Evolutionary conservation across 139 green algal species (phyloP).

Genomic region (Chlamydomonas asymmetrica): DNA sequence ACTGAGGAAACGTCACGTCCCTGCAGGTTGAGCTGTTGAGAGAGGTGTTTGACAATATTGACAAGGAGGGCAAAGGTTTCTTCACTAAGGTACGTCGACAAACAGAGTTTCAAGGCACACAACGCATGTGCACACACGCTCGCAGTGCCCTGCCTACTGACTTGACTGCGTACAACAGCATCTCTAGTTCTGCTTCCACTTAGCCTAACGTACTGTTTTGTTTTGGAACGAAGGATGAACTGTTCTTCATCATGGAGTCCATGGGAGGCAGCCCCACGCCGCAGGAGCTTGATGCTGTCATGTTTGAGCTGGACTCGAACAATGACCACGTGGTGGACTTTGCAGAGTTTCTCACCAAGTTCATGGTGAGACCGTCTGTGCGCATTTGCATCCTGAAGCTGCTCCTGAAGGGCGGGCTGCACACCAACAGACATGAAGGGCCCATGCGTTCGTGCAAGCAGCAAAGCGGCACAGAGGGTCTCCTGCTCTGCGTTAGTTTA

Average conservation of each 20-base stretch:
- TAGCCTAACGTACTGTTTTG: too few species aligned
- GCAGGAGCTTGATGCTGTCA: constrained; percentile 18
- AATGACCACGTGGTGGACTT: constrained; percentile 27
- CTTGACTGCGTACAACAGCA: too few species aligned
- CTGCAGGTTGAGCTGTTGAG: constrained; percentile 27
- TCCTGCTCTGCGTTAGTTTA: too few species aligned
- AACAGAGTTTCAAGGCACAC: neutral
- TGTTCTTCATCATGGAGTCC: constrained; percentile 27
- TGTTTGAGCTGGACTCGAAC: constrained; percentile 30
- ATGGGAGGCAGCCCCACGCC: constrained; percentile 33
- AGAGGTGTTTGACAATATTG: constrained; percentile 31
- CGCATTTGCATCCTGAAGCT: too few species aligned
- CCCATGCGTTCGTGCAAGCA: too few species aligned
- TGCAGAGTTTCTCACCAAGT: constrained; percentile 30
- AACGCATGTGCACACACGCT: neutral
- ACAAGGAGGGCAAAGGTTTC: constrained; percentile 28
- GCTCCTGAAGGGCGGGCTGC: too few species aligned
- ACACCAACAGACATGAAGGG: too few species aligned
- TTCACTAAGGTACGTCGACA: constrained; percentile 10
- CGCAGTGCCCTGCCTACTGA: too few species aligned
- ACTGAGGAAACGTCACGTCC: neutral
- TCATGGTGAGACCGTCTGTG: too few species aligned
- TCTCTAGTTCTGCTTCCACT: too few species aligned
- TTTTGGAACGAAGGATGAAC: too few species aligned
- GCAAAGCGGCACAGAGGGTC: too few species aligned